Percentiles rank a stretch among this genome's conserved stretches.
Conservation (phyloP, 805 yeast genomes). For the Wickerhamomyces rabaulensis region DNA sequence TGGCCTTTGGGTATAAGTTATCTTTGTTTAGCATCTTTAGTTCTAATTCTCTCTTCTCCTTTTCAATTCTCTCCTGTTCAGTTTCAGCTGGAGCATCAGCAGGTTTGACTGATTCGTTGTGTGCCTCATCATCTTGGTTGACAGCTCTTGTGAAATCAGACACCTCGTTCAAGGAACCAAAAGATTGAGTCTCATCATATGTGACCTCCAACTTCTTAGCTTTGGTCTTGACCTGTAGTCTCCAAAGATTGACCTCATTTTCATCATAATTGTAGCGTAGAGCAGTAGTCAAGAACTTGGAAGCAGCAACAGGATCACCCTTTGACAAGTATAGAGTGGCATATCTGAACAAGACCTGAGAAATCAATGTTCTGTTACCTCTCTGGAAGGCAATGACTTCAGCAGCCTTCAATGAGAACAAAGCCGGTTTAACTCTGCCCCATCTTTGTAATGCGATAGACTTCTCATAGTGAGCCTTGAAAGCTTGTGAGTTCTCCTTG, state of each 20-base stretch:
- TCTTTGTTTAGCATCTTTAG: conserved; percentile 20
- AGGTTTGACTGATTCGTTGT: neutral
- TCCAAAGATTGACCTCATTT: conserved; percentile 15
- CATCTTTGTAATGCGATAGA: conserved; percentile 40
- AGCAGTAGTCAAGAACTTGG: conserved; percentile 36
- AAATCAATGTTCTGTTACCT: conserved; percentile 38
- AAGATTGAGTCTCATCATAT: conserved; percentile 7
- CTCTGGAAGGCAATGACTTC: conserved; percentile 35
- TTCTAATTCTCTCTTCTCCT: conserved; percentile 18
- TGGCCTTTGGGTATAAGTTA: conserved; percentile 18
- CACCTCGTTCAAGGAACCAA: conserved; percentile 7
- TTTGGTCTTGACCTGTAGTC: conserved; percentile 15
- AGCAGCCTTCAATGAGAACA: conserved; percentile 38
- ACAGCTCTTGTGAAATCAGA: conserved; percentile 4
- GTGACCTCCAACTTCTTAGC: conserved; percentile 9
- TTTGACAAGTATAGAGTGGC: conserved; percentile 36
- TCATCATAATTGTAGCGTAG: conserved; percentile 30
- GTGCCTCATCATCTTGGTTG: conserved; percentile 1
- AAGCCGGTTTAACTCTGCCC: conserved; percentile 37
- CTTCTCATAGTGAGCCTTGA: conserved; percentile 39
- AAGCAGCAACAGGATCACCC: conserved; percentile 35
- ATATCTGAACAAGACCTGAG: conserved; percentile 39
- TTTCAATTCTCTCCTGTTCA: conserved; percentile 3
- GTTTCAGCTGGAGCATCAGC: neutral
- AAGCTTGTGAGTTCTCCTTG: conserved; percentile 36